Base-by-base conservation (phyloP, 108 stramenopile genomes). In the Cyclostephanos invisitatus region DNA sequence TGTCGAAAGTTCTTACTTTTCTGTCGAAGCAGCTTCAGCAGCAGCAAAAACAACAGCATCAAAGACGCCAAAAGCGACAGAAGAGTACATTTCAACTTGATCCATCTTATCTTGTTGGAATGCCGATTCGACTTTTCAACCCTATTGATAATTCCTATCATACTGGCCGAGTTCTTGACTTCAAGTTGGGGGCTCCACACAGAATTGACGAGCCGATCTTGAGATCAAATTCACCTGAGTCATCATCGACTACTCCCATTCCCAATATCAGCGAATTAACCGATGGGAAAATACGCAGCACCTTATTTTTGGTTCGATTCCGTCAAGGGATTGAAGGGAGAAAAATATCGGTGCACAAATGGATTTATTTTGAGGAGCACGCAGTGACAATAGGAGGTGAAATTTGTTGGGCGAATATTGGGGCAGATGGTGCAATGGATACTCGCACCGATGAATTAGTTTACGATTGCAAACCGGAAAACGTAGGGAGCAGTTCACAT, bases 321-420 rank as follows among this genome's bases (percentile, higher is more conserved):
- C 57, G 80, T 29, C 46, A 70, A 44, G 75, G 80, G 29, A 32
- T 67, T 28, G 80, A 81, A 32, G 80, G 80, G 48, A 76, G 80
- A 67, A 81, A 77, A 29, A 62, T 64, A 24, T 56, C 70, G 24
- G 62, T 81, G 42, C 80, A 81, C 28, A 56, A 81, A 72, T 81
- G 80, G 80, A 64, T 81, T 14, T 81, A 72, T 56, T 59, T 81
- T 20, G 80, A 81, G 38, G 80, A 81, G 42, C 80, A 81, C 50
- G 62, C 80, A 21, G 51, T 76, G 21, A 49, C 38, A 35, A 37
- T 81, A 20, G 80, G 80, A 11, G 56, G 63, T 4, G 75, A 81
- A 35, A 62, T 81, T 53, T 72, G 74, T 47, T 81, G 80, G 80
- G 80, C 75, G 20, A 65, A 67, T 32, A 40, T 77, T 22, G 67